Base-by-base conservation (phyloP, 2,329 filamentous ascomycete genomes). In the Diaporthe vaccinii region DNA sequence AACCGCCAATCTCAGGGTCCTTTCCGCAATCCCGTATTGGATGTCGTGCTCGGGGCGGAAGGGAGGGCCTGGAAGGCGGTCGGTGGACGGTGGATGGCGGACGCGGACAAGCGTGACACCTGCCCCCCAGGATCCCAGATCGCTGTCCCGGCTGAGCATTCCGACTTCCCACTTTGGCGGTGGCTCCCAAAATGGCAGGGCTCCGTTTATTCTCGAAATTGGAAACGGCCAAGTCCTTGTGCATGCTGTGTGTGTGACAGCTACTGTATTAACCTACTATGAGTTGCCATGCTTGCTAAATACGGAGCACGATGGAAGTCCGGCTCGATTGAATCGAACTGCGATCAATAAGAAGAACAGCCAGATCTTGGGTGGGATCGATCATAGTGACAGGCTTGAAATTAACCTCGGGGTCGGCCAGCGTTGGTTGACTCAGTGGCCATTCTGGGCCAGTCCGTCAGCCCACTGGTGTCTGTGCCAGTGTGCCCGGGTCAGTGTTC, bases 1-100 rank as follows among this genome's bases (percentile, higher is more conserved):
- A 17, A 53, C 39, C 44, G 44, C 22, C 49, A 53, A 61, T 62
- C 53, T 57, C n/a, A 73, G 58, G 58, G 71, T 65, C 71, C 41
- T 57, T 57, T 73, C 71, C 58, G 51, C 46, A 67, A 65, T 73
- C 22, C 71, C 71, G 71, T 73, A 62, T 44, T 73, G 36, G 46
- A 73, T 73, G 71, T 73, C 58, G 71, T 57, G 71, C 71, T 73
- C 34, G 28, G 58, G 25, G 58, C 34, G 46, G 51, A n/a, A 59
- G 69, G 57, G 51, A 55, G 51, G 51, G 57, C 69, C 69, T 69
- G 46, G 65, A 68, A 5, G 61, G 62, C 44, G 44, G 61, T 15
- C 9, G 57, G 36, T 15, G 36, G 58, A 68, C 46, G 62, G 44
- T 67, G 62, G 44, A n/a, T 49, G 62, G 59, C 15, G 59, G 59